These are phyloP conservation scores for Rubia occidens DNA, from an alignment of 305 asterid genomes.

Conservation along the genomic window DNA sequence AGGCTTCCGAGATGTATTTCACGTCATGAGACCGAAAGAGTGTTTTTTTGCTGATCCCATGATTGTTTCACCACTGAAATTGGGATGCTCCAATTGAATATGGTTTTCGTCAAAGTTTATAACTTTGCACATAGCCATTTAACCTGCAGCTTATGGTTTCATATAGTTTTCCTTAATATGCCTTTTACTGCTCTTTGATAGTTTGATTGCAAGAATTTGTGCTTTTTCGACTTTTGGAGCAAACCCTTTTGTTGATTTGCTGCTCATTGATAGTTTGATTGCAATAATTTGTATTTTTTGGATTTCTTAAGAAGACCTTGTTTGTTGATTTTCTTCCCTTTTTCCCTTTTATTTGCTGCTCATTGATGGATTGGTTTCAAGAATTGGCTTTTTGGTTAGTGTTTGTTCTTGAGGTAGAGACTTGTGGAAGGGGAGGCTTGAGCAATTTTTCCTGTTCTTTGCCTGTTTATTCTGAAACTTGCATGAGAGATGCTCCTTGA, in stretches of 20 bases:
- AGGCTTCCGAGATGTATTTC: slow-evolving; percentile 8
- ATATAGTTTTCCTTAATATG: too few relatives aligned
- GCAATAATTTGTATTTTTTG: too few relatives aligned
- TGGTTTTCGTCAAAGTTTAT: not conserved
- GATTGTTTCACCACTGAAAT: not conserved
- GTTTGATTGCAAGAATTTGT: too few relatives aligned
- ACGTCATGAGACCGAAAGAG: not conserved
- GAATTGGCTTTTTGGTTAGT: not conserved
- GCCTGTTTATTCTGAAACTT: not conserved
- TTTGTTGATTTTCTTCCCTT: too few relatives aligned
- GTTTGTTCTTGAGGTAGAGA: not conserved
- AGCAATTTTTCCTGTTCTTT: not conserved
- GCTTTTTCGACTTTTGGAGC: not conserved
- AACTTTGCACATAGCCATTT: too few relatives aligned
- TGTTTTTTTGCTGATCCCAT: not conserved
- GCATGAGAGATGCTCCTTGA: slow-evolving; percentile 8
- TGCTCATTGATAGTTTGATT: not conserved
- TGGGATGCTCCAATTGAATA: not conserved
- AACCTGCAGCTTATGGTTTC: too few relatives aligned
- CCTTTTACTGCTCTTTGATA: too few relatives aligned
- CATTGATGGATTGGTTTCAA: not conserved
- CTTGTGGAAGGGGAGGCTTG: not conserved
- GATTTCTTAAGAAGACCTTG: too few relatives aligned
- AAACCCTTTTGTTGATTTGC: not conserved
- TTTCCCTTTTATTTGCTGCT: not conserved